Evolutionary conservation across 495 filamentous ascomycete genomes (phyloP), one percentile per base, ranked within the genome.

Genomic region (Copromyces sp.): DNA sequence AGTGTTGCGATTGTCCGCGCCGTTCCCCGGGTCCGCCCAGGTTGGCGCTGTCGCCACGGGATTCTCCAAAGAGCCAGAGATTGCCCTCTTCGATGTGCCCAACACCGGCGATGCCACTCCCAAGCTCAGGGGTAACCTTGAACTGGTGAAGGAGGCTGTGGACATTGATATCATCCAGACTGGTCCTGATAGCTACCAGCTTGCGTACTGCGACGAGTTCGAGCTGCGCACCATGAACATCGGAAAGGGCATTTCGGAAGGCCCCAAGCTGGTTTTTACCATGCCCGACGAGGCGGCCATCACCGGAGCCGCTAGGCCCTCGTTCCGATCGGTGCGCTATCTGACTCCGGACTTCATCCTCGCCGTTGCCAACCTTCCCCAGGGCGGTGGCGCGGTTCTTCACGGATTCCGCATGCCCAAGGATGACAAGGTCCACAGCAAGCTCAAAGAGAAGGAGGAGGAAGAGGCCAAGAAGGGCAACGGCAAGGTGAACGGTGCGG

Each of bases 151-250:
- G 76, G 94, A 98, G 82, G 92, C 90, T 32, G 90, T 89, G 79
- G 95, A 98, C 82, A 75, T 96, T 68, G 94, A 97, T 79, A 87
- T 96, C 40, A 83, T 88, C 29, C 88, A 89, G 74, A 85, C 84
- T 16, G 84, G 83, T 39, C 80, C 84, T 29, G 87, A 87, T 32
- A 86, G 86, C 44, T 94, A 91, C 79, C 84, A 89, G 39, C 83
- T 94, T 69, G 90, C 90, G 5, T 98, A 95, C 81, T 96, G 92
- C 76, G 92, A 92, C 70, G 90, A 91, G 69, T 83, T 90, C 77
- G 89, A 95, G 73, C 86, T 99, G 45, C 92, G 82, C 79, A 78
- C 87, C 35, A 77, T 86, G 68, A 82, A 84, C 65, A 81, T 90
- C 38, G 78, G 82, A 45, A 83, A 84, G 73, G 84, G 84, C 59